Base-by-base conservation (phyloP, 805 yeast species). In the Teunomyces atbi region DNA sequence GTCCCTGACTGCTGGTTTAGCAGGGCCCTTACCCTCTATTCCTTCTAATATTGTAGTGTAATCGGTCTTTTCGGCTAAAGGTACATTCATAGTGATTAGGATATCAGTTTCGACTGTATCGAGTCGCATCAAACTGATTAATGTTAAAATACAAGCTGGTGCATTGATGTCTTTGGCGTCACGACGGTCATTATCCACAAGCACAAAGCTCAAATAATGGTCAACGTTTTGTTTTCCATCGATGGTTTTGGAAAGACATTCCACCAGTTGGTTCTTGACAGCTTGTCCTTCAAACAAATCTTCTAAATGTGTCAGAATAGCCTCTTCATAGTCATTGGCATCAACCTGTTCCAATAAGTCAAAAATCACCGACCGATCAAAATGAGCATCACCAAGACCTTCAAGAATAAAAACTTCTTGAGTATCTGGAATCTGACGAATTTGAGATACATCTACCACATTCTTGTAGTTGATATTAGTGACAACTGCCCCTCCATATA, bases 401-500 rank as follows among this genome's bases (percentile, higher is more conserved):
- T 69, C 70, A n/a, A 68, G 39, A 13, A 91, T 81, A 62, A 78
- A 94, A 20, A 92, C 97, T 62, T 92, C 99, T 61, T 94, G 98
- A 1, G 90, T 83, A 58, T 94, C 97, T 0, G 99, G 98, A 3
- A 94, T 80, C 49, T 88, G 88, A 46, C 99, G 71, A 41, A 91
- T 61, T 30, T 71, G 63, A 1, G 96, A 85, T 0, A 90, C 97
- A 63, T 94, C 97, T 1, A 84, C 59, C 78, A 1, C 54, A 47
- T 0, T 96, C 96, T 4, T 90, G 48, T 3, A 26, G 32, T 45
- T 38, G 18, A 52, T 38, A 11, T 63, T 64, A 0, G 82, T 74
- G 2, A 73, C 58, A 15, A 90, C 76, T 0, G 96, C 94, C 1
- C 97, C 98, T 0, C 98, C 98, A 60, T 84, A 91, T 5, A 90